Percentiles rank a stretch among this genome's conserved stretches.
Conservation (phyloP, 1,284 basidiomycete genomes). For the Cutaneotrichosporon sp. region DNA sequence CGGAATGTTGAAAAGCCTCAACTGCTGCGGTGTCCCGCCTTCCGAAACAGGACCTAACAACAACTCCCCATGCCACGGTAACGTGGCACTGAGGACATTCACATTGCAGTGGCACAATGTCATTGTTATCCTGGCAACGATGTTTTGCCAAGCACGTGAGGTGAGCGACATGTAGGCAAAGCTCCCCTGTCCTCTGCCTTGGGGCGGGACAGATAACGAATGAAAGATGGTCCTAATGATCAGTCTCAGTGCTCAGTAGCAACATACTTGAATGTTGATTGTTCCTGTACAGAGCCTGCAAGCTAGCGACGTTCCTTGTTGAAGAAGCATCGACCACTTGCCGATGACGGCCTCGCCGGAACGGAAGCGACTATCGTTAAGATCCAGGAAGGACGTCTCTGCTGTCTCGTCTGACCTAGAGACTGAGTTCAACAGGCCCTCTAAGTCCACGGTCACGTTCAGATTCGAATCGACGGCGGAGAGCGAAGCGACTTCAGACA, state of each 20-base stretch:
- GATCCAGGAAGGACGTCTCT: conserved; percentile 56
- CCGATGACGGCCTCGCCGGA: conserved; percentile 19
- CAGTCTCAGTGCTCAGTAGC: conserved; percentile 49
- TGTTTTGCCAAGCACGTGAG: conserved; percentile 60
- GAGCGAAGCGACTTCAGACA: background rate
- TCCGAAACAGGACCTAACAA: conserved; percentile 64
- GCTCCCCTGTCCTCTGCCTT: conserved; percentile 12
- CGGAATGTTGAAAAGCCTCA: too few relatives aligned
- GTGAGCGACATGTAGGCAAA: conserved; percentile 55
- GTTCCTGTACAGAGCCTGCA: conserved; percentile 58
- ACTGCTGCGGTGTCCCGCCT: conserved; percentile 50
- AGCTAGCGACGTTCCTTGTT: conserved; percentile 16
- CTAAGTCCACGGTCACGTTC: background rate
- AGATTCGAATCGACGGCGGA: background rate
- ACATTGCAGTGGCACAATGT: background rate
- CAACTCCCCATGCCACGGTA: conserved; percentile 66
- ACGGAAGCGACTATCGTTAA: conserved; percentile 58
- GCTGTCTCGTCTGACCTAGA: conserved; percentile 51
- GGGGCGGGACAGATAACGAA: conserved; percentile 55
- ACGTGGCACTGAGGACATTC: conserved; percentile 47
- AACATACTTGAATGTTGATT: conserved; percentile 47
- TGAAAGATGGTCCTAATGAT: conserved; percentile 56
- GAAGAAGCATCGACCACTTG: conserved; percentile 19
- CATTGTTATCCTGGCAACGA: background rate
- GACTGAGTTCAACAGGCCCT: conserved; percentile 50